These are phyloP conservation scores for Aphanoascus verrucosus DNA, from an alignment of 2,329 filamentous ascomycete genomes.

Conservation along the genomic window DNA sequence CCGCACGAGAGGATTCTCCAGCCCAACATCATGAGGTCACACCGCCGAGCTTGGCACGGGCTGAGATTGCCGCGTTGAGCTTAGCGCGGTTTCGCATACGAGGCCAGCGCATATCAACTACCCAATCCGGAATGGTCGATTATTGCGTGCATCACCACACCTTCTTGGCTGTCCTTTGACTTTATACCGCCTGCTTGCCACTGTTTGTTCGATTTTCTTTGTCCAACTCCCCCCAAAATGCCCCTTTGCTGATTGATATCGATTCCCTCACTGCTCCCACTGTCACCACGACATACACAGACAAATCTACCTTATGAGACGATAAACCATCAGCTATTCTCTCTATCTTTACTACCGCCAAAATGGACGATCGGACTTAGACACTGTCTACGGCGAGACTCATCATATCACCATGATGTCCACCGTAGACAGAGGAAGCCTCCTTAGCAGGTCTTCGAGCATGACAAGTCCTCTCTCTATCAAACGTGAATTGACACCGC, in stretches of 20 bases:
- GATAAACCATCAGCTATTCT: not conserved
- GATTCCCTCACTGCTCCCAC: not conserved
- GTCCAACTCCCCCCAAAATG: not conserved
- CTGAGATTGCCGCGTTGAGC: conserved; percentile 4
- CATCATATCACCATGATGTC: conserved; percentile 9
- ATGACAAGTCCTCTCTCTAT: conserved; percentile 30
- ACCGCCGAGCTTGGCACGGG: conserved; percentile 8
- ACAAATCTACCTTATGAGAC: too few relatives aligned
- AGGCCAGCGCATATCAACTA: not conserved
- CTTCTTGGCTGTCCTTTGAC: not conserved
- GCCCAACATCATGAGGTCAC: not conserved
- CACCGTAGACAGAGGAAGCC: conserved; percentile 28
- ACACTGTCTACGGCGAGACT: not conserved
- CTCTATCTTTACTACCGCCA: not conserved
- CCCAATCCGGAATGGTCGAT: conserved; percentile 1
- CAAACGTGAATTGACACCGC: conserved; percentile 27
- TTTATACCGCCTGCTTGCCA: conserved; percentile 2
- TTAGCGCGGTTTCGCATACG: conserved; percentile 6
- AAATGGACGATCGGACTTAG: conserved; percentile 1
- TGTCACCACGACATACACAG: not conserved
- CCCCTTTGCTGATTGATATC: not conserved
- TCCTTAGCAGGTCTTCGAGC: conserved; percentile 29
- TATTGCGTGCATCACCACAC: not conserved
- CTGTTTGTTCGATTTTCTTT: not conserved
- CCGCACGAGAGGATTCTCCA: not conserved